These are phyloP conservation scores for Metschnikowia continentalis DNA, from an alignment of 805 yeast species.

Conservation along the genomic window DNA sequence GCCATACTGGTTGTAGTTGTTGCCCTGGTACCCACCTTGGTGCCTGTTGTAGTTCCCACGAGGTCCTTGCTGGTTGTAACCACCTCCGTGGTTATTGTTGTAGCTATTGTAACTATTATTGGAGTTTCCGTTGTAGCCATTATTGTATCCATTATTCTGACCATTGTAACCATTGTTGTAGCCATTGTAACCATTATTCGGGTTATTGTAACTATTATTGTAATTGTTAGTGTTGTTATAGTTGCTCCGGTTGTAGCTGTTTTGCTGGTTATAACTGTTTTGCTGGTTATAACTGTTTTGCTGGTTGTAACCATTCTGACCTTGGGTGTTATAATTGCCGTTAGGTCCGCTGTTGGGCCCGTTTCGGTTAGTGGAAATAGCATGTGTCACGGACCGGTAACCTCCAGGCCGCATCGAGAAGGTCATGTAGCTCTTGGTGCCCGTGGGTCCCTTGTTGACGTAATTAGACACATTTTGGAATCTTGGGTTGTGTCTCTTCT, in stretches of 20 bases:
- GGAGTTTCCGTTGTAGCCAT: neutral
- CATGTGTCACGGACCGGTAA: conserved; percentile 25
- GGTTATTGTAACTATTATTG: neutral
- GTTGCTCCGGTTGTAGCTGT: neutral
- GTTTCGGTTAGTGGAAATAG: conserved; percentile 5
- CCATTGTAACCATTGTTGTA: neutral
- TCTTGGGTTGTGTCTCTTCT: conserved; percentile 20
- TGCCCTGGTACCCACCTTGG: conserved; percentile 5
- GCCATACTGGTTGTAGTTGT: conserved; percentile 2
- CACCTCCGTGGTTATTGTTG: neutral
- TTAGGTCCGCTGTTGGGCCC: conserved; percentile 8
- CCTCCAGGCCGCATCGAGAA: conserved; percentile 39
- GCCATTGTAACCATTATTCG: neutral
- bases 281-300: neutral
- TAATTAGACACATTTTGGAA: conserved; percentile 24
- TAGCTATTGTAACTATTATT: neutral
- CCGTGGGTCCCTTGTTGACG: conserved; percentile 39
- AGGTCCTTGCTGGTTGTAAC: conserved; percentile 4
- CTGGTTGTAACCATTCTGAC: neutral
- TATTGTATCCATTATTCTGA: neutral
- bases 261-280: neutral
- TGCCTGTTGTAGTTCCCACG: conserved; percentile 1
- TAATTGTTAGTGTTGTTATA: neutral
- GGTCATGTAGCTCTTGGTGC: conserved; percentile 26
- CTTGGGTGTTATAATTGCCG: conserved; percentile 4